Conservation (phyloP, 2,329 filamentous ascomycete species). For the Pseudogymnoascus pannorum region DNA sequence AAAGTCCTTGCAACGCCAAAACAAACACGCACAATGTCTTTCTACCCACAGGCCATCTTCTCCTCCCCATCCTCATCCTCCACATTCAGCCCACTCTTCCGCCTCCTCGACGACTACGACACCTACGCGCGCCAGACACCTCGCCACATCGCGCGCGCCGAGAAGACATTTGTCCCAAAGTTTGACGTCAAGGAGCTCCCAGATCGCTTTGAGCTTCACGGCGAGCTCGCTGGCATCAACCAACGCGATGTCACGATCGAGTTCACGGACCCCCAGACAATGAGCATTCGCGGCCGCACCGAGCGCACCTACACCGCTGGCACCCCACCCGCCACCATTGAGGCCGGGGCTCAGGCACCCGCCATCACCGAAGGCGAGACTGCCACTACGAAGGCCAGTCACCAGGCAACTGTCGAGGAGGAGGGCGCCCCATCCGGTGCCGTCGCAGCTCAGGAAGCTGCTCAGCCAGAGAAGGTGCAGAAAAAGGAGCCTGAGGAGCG, state of each 20-base stretch:
- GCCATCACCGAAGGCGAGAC: constrained; percentile 18
- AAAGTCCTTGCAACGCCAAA: neutral
- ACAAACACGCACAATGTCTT: constrained; percentile 35
- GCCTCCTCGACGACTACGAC: constrained; percentile 56
- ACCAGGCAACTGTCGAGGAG: constrained; percentile 26
- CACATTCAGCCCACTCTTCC: constrained; percentile 50
- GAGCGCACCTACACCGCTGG: constrained; percentile 53
- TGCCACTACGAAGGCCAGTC: constrained; percentile 31
- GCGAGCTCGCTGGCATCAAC: constrained; percentile 67
- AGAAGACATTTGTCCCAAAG: constrained; percentile 57
- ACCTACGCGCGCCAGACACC: constrained; percentile 36
- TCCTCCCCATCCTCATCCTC: neutral
- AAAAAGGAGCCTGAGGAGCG: constrained; percentile 36
- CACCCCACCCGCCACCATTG: constrained; percentile 34
- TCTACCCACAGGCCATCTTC: neutral
- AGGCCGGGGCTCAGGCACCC: constrained; percentile 21
- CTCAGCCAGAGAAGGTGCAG: constrained; percentile 28
- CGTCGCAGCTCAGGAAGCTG: constrained; percentile 12
- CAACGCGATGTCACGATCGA: constrained; percentile 68
- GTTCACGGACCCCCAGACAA: constrained; percentile 67
- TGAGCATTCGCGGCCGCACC: constrained; percentile 60
- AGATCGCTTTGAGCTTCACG: constrained; percentile 65
- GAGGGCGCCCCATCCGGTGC: constrained; percentile 27
- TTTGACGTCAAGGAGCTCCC: constrained; percentile 70
- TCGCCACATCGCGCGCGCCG: constrained; percentile 14